phyloP scores from a whole-genome alignment of 2,329 filamentous ascomycete genomes.

The Neopestalotiopsis rosae region DNA sequence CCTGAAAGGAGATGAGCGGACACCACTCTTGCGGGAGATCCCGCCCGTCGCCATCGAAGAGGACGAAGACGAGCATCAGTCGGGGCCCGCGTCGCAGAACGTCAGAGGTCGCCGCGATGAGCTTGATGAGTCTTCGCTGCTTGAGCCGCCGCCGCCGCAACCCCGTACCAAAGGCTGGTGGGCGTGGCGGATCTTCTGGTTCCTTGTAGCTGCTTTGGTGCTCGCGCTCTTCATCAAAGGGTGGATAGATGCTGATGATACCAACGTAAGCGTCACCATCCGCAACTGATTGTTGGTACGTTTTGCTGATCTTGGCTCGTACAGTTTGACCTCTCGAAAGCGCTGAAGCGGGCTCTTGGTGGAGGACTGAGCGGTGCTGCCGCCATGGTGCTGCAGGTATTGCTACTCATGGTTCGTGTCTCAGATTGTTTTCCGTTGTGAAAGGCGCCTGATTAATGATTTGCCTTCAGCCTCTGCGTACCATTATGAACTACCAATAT shows the following conservation, averaged over 20 bases:
- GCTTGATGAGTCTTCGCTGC: slow-evolving; percentile 27
- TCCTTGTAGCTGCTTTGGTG: slow-evolving; percentile 36
- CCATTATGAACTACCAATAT: slow-evolving; percentile 58
- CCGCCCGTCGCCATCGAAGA: not conserved
- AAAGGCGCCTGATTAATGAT: not conserved
- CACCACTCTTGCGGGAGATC: slow-evolving; percentile 15
- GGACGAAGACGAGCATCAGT: not conserved
- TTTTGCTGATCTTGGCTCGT: not conserved
- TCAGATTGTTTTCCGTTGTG: not conserved
- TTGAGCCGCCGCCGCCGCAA: slow-evolving; percentile 24
- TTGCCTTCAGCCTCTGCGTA: slow-evolving; percentile 46
- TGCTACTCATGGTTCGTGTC: slow-evolving; percentile 51
- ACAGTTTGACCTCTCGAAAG: slow-evolving; percentile 50
- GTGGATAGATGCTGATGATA: slow-evolving; percentile 49
- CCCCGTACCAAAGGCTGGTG: slow-evolving; percentile 34
- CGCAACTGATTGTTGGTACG: not conserved
- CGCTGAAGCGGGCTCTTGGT: slow-evolving; percentile 49
- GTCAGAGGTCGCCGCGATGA: slow-evolving; percentile 17
- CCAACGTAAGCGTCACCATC: slow-evolving; percentile 37
- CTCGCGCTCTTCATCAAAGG: slow-evolving; percentile 48
- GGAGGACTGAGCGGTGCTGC: slow-evolving; percentile 53
- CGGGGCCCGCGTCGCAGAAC: not conserved
- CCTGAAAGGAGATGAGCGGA: slow-evolving; percentile 15
- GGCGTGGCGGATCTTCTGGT: slow-evolving; percentile 43
- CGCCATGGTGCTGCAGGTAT: slow-evolving; percentile 53